phyloP scores from a whole-genome alignment of 257 asterid genomes.

The Solanum tarapatanum region DNA sequence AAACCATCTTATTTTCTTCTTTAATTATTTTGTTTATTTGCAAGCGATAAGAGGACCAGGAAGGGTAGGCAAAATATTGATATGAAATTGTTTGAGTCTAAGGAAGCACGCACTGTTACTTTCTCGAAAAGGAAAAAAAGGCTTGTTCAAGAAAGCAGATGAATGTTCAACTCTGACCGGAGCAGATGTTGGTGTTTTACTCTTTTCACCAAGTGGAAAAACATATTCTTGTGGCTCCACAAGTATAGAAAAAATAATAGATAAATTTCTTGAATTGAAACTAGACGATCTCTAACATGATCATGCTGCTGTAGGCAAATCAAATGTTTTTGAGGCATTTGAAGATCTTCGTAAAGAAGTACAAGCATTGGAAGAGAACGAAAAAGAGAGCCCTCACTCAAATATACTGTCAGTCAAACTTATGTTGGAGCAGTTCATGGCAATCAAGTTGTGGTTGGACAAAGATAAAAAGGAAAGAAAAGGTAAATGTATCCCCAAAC shows the following conservation, averaged over 20 bases:
- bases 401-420: background rate
- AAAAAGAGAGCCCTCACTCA: background rate
- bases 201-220: background rate
- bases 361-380: too few relatives aligned
- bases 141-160: background rate
- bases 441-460: background rate
- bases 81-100: background rate
- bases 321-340: background rate
- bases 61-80: background rate
- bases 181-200: background rate
- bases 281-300: background rate
- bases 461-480: background rate
- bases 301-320: background rate
- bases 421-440: background rate
- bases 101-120: background rate
- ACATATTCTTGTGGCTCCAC: background rate
- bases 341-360: too few relatives aligned
- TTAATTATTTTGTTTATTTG: background rate
- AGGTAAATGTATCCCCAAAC: background rate
- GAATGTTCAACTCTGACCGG: background rate
- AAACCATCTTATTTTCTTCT: background rate
- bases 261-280: background rate
- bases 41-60: background rate
- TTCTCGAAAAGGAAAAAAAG: background rate
- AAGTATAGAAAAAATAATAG: background rate